Conservation (phyloP, 2,329 filamentous ascomycete genomes). For the Paracorniculantispora psalliotae region DNA sequence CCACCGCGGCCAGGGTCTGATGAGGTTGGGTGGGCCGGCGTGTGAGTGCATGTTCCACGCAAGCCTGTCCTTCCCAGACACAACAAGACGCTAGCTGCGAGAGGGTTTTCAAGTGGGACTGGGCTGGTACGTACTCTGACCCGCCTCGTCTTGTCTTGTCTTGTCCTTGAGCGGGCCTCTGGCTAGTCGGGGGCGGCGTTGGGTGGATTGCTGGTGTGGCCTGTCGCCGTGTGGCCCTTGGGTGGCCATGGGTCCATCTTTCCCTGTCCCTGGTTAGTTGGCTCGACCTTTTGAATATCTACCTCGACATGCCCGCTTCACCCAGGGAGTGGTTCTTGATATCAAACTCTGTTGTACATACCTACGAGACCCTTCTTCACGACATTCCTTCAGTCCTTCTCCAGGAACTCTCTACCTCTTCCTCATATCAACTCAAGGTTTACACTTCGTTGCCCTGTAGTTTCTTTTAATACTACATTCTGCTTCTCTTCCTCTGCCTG, state of each 20-base stretch:
- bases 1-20: conserved; percentile 24
- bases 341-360: conserved; percentile 13
- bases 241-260: background rate
- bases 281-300: conserved; percentile 9
- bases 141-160: conserved; percentile 13
- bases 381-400: conserved; percentile 13
- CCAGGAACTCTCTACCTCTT: background rate
- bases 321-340: background rate
- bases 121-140: conserved; percentile 20
- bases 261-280: background rate
- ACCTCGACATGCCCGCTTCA: conserved; percentile 14
- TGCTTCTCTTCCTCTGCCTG: background rate
- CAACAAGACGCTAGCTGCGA: background rate
- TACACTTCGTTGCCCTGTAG: conserved; percentile 2
- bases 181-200: conserved; percentile 18
- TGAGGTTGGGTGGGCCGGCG: conserved; percentile 25
- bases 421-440: background rate
- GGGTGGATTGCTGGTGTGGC: background rate
- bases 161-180: conserved; percentile 16
- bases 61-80: conserved; percentile 29
- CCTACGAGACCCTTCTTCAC: conserved; percentile 2
- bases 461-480: conserved; percentile 8
- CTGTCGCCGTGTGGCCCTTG: background rate
- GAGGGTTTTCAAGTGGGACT: conserved; percentile 2
- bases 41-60: conserved; percentile 32